Conservation (phyloP, 2,329 filamentous ascomycete genomes). For the Alternaria dauci region DNA sequence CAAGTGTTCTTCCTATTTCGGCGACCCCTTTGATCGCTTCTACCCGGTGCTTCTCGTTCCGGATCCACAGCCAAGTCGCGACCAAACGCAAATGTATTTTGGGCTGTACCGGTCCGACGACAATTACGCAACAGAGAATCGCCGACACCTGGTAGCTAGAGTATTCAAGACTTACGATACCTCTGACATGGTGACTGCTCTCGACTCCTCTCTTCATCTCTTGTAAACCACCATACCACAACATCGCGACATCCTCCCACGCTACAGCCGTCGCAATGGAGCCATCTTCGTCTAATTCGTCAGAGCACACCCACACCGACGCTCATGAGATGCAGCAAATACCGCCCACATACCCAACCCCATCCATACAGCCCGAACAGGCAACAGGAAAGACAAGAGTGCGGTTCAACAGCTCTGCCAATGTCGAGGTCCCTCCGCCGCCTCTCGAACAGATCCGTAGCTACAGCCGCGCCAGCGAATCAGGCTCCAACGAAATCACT, state of each 20-base stretch:
- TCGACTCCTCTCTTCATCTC: background rate
- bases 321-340: conserved; percentile 19
- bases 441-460: conserved; percentile 15
- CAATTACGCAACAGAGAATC: conserved; percentile 3
- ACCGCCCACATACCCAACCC: conserved; percentile 12
- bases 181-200: background rate
- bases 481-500: conserved; percentile 18
- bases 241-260: background rate
- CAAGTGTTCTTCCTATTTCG: conserved; percentile 14
- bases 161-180: conserved; percentile 4
- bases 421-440: conserved; percentile 29
- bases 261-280: conserved; percentile 22
- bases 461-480: conserved; percentile 25
- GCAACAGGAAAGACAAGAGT: conserved; percentile 28
- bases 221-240: background rate
- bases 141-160: conserved; percentile 3
- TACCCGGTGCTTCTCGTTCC: background rate
- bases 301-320: conserved; percentile 20
- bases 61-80: conserved; percentile 17
- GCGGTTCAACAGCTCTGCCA: conserved; percentile 41
- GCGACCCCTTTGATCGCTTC: conserved; percentile 6
- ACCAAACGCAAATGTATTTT: conserved; percentile 12
- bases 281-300: conserved; percentile 23
- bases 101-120: background rate
- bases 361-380: conserved; percentile 22